phyloP scores from a whole-genome alignment of 352 stramenopile genomes.

The Phytophthora europaea region DNA sequence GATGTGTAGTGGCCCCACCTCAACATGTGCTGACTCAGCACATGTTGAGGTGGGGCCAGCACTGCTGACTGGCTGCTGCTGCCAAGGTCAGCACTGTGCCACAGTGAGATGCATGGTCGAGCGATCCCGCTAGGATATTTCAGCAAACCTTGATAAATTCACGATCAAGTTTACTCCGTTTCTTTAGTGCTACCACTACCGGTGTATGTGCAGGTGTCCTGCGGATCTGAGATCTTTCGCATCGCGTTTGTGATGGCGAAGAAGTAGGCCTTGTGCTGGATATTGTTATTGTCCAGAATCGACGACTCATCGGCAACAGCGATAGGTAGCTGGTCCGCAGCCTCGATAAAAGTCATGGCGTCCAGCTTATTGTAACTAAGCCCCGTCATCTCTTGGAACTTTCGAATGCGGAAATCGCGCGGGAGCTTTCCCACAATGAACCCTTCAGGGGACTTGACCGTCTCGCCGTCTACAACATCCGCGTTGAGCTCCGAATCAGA shows the following conservation, averaged over 20 bases:
- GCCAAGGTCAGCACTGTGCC: no score
- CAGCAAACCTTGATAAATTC: background rate
- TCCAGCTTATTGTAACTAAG: conserved; percentile 53
- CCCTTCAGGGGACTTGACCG: conserved; percentile 28
- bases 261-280: conserved; percentile 29
- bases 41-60: no score
- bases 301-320: conserved; percentile 25
- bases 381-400: conserved; percentile 69
- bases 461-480: conserved; percentile 53
- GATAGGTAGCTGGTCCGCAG: conserved; percentile 34
- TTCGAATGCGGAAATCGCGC: conserved; percentile 63
- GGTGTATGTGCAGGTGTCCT: conserved; percentile 29
- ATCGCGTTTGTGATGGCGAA: conserved; percentile 26
- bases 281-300: conserved; percentile 34
- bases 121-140: no score
- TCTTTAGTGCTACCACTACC: background rate
- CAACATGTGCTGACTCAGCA: no score
- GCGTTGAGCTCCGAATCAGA: conserved; percentile 63
- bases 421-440: conserved; percentile 47
- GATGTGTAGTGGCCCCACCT: conserved; percentile 17
- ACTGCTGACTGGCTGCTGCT: no score
- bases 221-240: conserved; percentile 27
- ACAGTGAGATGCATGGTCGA: no score
- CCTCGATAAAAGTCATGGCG: conserved; percentile 59
- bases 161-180: conserved; percentile 11